Evolutionary conservation across 768 basidiomycete genomes (phyloP).

Genomic region (Pleurotus platypus): DNA sequence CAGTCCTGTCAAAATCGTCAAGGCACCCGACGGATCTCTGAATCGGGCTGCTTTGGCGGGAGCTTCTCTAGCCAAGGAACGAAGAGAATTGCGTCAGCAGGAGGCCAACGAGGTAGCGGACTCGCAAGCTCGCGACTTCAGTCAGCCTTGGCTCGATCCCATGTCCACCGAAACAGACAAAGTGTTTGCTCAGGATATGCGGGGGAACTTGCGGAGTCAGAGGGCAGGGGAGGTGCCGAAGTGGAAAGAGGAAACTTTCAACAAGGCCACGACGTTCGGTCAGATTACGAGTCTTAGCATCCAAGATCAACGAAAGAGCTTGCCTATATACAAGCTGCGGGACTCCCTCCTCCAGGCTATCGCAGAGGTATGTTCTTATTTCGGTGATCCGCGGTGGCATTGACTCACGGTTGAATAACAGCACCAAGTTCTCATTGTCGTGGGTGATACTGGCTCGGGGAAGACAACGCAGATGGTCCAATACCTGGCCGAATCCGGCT

Average conservation of each 20-base stretch:
- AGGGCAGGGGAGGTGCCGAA: slow-evolving; percentile 78
- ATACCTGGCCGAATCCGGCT: slow-evolving; percentile 94
- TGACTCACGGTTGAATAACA: slow-evolving; percentile 25
- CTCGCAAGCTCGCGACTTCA: slow-evolving; percentile 92
- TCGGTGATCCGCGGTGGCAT: background rate
- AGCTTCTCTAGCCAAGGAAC: slow-evolving; percentile 90
- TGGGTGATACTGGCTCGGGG: slow-evolving; percentile 97
- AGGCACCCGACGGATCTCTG: slow-evolving; percentile 95
- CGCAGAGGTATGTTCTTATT: slow-evolving; percentile 58
- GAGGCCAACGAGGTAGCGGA: slow-evolving; percentile 94
- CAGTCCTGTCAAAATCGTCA: slow-evolving; percentile 97
- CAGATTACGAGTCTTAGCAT: slow-evolving; percentile 88
- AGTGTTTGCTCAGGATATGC: slow-evolving; percentile 90
- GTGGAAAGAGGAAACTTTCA: slow-evolving; percentile 91
- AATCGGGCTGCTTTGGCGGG: slow-evolving; percentile 95
- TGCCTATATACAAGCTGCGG: slow-evolving; percentile 95
- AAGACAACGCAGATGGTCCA: slow-evolving; percentile 99
- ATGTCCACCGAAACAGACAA: slow-evolving; percentile 88
- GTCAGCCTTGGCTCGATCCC: slow-evolving; percentile 95
- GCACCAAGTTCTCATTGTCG: slow-evolving; percentile 97
- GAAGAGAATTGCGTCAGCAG: slow-evolving; percentile 90
- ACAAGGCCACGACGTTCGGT: slow-evolving; percentile 94
- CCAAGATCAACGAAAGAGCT: slow-evolving; percentile 85
- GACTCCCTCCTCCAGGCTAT: slow-evolving; percentile 90
- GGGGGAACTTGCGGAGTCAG: slow-evolving; percentile 78